Evolutionary conservation across 2,329 filamentous ascomycete genomes (phyloP).

Genomic region (Colletotrichum lupini): DNA sequence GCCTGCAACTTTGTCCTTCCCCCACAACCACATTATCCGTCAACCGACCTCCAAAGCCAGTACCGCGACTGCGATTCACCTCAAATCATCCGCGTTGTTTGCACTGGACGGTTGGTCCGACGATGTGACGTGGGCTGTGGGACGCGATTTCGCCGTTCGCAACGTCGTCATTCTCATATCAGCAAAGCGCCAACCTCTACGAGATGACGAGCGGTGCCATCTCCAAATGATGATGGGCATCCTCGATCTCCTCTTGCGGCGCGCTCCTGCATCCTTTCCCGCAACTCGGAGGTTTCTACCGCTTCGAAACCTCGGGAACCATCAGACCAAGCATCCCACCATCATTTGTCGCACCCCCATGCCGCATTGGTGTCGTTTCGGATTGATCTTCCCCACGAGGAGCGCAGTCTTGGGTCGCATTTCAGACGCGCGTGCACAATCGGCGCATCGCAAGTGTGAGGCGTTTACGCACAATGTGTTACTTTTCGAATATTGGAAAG

Average conservation of each 20-base stretch:
- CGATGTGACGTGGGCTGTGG: neutral
- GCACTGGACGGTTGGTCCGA: neutral
- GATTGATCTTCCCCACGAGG: neutral
- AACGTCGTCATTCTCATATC: slow-evolving; percentile 15
- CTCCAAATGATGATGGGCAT: slow-evolving; percentile 25
- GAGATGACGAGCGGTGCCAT: neutral
- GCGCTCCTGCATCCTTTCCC: neutral
- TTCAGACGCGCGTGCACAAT: neutral
- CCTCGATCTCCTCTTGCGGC: slow-evolving; percentile 7
- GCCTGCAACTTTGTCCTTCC: neutral
- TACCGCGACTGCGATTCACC: slow-evolving; percentile 1
- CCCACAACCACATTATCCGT: slow-evolving; percentile 1
- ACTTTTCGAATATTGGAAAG: neutral
- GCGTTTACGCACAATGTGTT: neutral
- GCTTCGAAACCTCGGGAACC: neutral
- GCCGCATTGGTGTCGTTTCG: slow-evolving; percentile 19
- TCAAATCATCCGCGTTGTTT: neutral
- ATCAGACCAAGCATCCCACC: neutral
- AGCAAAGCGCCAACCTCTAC: neutral
- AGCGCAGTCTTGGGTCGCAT: neutral
- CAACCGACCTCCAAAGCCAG: neutral
- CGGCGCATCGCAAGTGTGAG: slow-evolving; percentile 8
- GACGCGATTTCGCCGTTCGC: neutral
- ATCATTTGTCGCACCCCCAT: neutral
- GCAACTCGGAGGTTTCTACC: neutral